Conservation (phyloP, 2,329 filamentous ascomycete species). For the Thelonectria olida region DNA sequence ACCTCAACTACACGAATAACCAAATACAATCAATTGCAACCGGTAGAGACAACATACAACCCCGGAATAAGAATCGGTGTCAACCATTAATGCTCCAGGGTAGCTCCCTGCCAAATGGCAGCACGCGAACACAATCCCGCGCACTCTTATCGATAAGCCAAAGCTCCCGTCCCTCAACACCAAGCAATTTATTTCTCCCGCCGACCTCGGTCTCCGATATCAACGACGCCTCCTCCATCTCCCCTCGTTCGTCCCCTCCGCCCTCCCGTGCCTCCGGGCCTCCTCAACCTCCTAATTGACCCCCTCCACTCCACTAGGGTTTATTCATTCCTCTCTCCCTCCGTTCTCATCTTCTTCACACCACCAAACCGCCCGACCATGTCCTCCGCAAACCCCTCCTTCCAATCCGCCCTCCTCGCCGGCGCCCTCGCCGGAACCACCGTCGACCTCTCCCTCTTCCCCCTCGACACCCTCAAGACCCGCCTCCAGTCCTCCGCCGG, state of each 20-base stretch:
- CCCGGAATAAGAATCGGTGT: too few relatives aligned
- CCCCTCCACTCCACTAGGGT: not conserved
- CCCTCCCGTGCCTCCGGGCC: constrained; percentile 2
- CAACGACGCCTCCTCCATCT: constrained; percentile 18
- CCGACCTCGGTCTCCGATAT: constrained; percentile 38
- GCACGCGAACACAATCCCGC: constrained; percentile 1
- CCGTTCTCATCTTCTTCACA: not conserved
- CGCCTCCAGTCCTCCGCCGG: constrained; percentile 85
- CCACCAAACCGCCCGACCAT: not conserved
- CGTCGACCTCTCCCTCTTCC: constrained; percentile 95
- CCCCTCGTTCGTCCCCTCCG: not conserved
- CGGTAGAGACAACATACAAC: too few relatives aligned
- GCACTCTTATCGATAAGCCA: constrained; percentile 39
- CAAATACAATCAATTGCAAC: too few relatives aligned
- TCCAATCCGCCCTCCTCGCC: constrained; percentile 74
- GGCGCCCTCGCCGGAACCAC: constrained; percentile 93
- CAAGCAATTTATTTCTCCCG: constrained; percentile 25
- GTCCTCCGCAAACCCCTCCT: constrained; percentile 51
- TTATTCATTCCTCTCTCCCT: constrained; percentile 14
- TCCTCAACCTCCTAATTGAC: not conserved
- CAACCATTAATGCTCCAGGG: too few relatives aligned
- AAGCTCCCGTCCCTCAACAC: constrained; percentile 20
- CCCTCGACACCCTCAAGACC: constrained; percentile 98
- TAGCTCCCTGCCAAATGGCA: not conserved
- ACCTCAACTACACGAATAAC: too few relatives aligned